phyloP scores from a whole-genome alignment of 1,284 basidiomycete species.

The Rhodotorula sp. region DNA sequence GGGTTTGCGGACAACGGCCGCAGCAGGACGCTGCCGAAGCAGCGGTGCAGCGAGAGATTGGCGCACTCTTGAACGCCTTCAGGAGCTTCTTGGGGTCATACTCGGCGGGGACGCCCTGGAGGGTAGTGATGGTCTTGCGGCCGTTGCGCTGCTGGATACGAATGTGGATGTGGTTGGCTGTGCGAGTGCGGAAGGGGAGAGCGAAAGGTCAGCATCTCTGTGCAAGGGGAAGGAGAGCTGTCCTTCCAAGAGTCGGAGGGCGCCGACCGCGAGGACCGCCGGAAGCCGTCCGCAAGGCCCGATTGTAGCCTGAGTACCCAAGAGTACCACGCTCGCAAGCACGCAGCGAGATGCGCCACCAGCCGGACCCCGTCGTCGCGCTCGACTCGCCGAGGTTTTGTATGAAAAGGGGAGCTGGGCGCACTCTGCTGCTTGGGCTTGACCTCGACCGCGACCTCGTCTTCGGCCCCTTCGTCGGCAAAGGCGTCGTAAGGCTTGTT shows the following conservation, averaged over 20 bases:
- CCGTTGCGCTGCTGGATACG: conserved; percentile 98
- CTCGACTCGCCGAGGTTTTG: background rate
- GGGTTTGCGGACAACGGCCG: no score
- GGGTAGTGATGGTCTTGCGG: conserved; percentile 96
- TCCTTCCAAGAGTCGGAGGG: no score
- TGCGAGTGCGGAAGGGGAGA: background rate
- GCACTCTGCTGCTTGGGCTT: conserved; percentile 25
- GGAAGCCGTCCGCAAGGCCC: no score
- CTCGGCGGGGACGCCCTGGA: conserved; percentile 94
- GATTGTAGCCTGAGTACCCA: no score
- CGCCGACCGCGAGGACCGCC: no score
- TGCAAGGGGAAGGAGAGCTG: background rate
- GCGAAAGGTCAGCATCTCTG: background rate
- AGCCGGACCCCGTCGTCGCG: no score
- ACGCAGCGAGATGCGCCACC: background rate
- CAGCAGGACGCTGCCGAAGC: background rate
- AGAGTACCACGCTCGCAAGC: background rate
- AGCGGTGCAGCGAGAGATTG: no score
- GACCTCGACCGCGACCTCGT: conserved; percentile 28
- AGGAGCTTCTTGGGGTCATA: conserved; percentile 98
- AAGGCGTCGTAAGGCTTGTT: conserved; percentile 47
- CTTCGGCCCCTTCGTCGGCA: conserved; percentile 41
- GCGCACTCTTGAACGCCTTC: conserved; percentile 94
- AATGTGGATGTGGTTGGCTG: conserved; percentile 53
- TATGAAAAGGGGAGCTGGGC: no score